Percentiles rank a stretch among this genome's conserved stretches.
Evolutionary conservation across 352 stramenopile genomes (phyloP).

Genomic region (Globisporangium mamillatum): DNA sequence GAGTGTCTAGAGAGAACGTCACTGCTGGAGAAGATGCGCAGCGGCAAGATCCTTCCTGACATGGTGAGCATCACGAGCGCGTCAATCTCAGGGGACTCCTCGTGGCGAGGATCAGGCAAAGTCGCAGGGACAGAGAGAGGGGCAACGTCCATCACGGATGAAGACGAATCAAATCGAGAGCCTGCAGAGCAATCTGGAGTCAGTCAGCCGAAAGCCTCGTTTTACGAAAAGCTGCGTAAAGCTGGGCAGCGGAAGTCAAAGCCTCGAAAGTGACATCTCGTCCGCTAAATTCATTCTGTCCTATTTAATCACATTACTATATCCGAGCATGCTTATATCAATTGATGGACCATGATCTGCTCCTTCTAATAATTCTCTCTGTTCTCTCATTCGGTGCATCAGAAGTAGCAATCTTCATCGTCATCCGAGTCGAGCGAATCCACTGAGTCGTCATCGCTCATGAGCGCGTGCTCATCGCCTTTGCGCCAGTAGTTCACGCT

Average conservation of each 20-base stretch:
- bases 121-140: constrained; percentile 1
- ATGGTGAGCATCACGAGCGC: constrained; percentile 14
- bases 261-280: constrained; percentile 29
- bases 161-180: constrained; percentile 20
- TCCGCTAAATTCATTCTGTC: not conserved
- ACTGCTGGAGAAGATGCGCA: constrained; percentile 68
- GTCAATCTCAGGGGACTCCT: not conserved
- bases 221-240: constrained; percentile 77
- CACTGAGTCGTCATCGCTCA: constrained; percentile 28
- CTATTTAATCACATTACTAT: not conserved
- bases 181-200: constrained; percentile 8
- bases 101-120: constrained; percentile 3
- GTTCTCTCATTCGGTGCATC: not conserved
- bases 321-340: not conserved
- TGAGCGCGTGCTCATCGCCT: constrained; percentile 27
- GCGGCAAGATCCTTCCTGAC: constrained; percentile 65
- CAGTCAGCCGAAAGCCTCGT: constrained; percentile 46
- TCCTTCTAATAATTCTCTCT: not conserved
- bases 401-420: constrained; percentile 26
- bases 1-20: constrained; percentile 82
- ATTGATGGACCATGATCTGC: not conserved
- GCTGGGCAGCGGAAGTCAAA: constrained; percentile 54
- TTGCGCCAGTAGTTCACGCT: constrained; percentile 61
- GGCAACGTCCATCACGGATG: constrained; percentile 19
- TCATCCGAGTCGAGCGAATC: constrained; percentile 28